Evolutionary conservation across 306 rosid species (phyloP).

Genomic region (Heteromeles arbutifolia): DNA sequence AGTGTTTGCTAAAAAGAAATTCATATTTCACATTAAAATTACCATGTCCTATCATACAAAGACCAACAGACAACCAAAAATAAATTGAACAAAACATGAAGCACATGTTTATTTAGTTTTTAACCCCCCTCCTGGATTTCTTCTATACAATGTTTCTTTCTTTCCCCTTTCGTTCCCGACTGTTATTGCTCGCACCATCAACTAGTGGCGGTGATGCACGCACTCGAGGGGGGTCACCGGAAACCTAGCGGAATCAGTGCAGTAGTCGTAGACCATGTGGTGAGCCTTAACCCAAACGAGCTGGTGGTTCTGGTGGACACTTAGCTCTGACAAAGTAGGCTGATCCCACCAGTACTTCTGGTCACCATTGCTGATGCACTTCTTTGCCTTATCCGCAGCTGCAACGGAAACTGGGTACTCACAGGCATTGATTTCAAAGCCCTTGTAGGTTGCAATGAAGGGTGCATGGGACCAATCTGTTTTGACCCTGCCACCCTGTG

Average conservation of each 20-base stretch:
- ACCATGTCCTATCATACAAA: not conserved
- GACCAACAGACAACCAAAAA: not conserved
- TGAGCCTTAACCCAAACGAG: slow-evolving; percentile 82
- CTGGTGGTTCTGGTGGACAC: slow-evolving; percentile 84
- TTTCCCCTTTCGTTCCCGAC: not conserved
- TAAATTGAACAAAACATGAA: slow-evolving; percentile 13
- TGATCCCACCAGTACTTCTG: slow-evolving; percentile 90
- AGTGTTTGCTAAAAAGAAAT: not conserved
- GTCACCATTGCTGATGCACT: slow-evolving; percentile 48
- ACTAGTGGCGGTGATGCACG: slow-evolving; percentile 58
- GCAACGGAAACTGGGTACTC: slow-evolving; percentile 36
- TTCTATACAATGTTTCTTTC: not conserved
- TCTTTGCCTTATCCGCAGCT: slow-evolving; percentile 29
- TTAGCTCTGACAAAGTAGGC: slow-evolving; percentile 52
- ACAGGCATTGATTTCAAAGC: slow-evolving; percentile 65
- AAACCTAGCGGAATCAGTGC: slow-evolving; percentile 67
- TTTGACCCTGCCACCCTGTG: slow-evolving; percentile 92
- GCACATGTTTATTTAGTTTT: slow-evolving; percentile 11
- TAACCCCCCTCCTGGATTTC: not conserved
- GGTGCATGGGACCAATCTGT: slow-evolving; percentile 97
- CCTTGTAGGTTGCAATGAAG: slow-evolving; percentile 59
- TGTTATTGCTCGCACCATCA: not conserved
- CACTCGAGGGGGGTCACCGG: slow-evolving; percentile 63
- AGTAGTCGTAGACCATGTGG: slow-evolving; percentile 88
- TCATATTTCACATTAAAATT: not conserved